Conservation (phyloP, 495 filamentous ascomycete genomes). For the Evernia prunastri region DNA sequence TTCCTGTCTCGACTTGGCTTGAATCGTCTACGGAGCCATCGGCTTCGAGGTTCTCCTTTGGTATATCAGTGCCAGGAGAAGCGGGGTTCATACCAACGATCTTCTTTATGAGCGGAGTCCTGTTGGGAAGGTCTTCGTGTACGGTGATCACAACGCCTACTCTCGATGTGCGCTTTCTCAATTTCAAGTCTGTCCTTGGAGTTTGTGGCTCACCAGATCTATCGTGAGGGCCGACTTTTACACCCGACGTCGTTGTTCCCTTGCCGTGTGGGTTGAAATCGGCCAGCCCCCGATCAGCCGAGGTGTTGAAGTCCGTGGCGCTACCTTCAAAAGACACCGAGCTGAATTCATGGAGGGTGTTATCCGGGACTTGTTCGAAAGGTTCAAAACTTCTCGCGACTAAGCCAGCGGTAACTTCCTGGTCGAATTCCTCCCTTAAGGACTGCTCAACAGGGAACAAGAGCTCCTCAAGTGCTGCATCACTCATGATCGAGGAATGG, state of each 20-base stretch:
- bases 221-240: not conserved
- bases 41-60: constrained; percentile 17
- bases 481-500: constrained; percentile 2
- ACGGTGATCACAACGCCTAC: not conserved
- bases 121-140: constrained; percentile 14
- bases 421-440: not conserved
- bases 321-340: not conserved
- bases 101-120: constrained; percentile 16
- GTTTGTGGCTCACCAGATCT: not conserved
- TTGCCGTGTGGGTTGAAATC: not conserved
- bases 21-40: constrained; percentile 3
- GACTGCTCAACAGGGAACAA: not conserved
- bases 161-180: constrained; percentile 5
- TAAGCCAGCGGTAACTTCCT: not conserved
- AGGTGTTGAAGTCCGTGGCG: not conserved
- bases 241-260: not conserved
- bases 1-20: constrained; percentile 1
- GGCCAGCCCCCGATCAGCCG: not conserved
- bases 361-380: not conserved
- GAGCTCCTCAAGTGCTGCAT: constrained; percentile 1
- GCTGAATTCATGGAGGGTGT: not conserved
- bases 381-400: not conserved
- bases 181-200: not conserved
- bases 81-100: constrained; percentile 10
- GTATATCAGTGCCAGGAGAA: constrained; percentile 19